Percentiles rank a stretch among this genome's conserved stretches.
Conservation (phyloP, 306 rosid species). For the Mimosa pudica region DNA sequence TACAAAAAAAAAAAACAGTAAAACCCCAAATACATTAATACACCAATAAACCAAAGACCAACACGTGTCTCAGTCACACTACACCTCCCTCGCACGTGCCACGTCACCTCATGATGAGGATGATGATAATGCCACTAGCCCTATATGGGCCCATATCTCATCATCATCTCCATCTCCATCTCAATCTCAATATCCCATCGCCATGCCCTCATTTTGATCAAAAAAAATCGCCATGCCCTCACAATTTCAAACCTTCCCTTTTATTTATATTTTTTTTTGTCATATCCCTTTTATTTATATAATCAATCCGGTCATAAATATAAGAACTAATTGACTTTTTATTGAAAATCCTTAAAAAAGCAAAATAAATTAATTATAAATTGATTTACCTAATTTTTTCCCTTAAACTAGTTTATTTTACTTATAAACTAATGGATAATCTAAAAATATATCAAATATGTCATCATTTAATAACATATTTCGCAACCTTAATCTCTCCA, state of each 20-base stretch:
- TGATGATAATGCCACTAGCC: conserved; percentile 35
- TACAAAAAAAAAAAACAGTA: neutral
- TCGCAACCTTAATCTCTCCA: too few species aligned
- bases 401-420: too few species aligned
- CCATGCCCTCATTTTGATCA: conserved; percentile 24
- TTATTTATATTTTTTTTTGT: neutral
- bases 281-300: too few species aligned
- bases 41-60: neutral
- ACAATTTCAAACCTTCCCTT: neutral
- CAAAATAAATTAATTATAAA: too few species aligned
- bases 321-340: too few species aligned
- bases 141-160: conserved; percentile 54
- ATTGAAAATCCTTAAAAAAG: too few species aligned
- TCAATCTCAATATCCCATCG: conserved; percentile 40
- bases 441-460: too few species aligned
- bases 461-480: too few species aligned
- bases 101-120: conserved; percentile 46
- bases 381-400: too few species aligned
- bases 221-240: conserved; percentile 28
- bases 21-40: neutral
- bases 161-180: conserved; percentile 45
- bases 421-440: too few species aligned
- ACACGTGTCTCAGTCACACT: conserved; percentile 43
- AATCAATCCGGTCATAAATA: too few species aligned
- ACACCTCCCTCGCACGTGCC: conserved; percentile 65